Evolutionary conservation across 176 grass and related monocot genomes (phyloP).

Genomic region (Oryza rufipogon): DNA sequence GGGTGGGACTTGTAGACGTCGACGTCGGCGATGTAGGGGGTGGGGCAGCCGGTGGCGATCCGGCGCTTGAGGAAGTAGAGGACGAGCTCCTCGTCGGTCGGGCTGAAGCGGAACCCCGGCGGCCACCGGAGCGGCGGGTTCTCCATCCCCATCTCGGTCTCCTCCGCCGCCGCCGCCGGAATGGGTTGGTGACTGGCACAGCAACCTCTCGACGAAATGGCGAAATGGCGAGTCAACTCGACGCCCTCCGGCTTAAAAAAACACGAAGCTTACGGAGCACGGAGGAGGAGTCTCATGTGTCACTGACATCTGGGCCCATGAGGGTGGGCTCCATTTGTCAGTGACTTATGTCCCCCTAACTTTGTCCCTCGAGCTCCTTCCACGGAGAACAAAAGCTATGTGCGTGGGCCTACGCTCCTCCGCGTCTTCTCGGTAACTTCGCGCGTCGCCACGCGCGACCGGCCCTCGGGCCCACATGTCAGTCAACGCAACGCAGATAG

Average conservation of each 20-base stretch:
- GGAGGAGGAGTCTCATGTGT: too few relatives aligned
- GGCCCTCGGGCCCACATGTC: background rate
- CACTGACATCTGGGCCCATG: too few relatives aligned
- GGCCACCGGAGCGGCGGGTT: slow-evolving; percentile 56
- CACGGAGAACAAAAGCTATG: background rate
- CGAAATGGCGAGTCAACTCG: slow-evolving; percentile 38
- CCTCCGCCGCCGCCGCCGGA: slow-evolving; percentile 18
- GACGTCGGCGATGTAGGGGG: slow-evolving; percentile 72
- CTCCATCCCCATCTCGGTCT: slow-evolving; percentile 37
- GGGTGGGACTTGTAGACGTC: slow-evolving; percentile 95
- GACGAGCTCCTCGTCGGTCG: slow-evolving; percentile 95
- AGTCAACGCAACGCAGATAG: background rate
- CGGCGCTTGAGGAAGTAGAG: slow-evolving; percentile 98
- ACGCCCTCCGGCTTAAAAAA: slow-evolving; percentile 10
- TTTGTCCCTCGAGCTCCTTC: too few relatives aligned
- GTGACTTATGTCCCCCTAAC: too few relatives aligned
- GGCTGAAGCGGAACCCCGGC: slow-evolving; percentile 96
- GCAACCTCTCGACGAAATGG: background rate
- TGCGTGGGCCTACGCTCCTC: slow-evolving; percentile 19
- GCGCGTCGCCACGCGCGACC: background rate
- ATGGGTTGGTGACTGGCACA: background rate
- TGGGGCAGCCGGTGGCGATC: slow-evolving; percentile 56
- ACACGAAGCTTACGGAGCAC: background rate
- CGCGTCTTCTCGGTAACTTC: slow-evolving; percentile 40
- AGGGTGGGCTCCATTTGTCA: too few relatives aligned